Evolutionary conservation across 768 basidiomycete species (phyloP), one percentile per base, ranked within the genome.

Genomic region (Steccherinum ochraceum): DNA sequence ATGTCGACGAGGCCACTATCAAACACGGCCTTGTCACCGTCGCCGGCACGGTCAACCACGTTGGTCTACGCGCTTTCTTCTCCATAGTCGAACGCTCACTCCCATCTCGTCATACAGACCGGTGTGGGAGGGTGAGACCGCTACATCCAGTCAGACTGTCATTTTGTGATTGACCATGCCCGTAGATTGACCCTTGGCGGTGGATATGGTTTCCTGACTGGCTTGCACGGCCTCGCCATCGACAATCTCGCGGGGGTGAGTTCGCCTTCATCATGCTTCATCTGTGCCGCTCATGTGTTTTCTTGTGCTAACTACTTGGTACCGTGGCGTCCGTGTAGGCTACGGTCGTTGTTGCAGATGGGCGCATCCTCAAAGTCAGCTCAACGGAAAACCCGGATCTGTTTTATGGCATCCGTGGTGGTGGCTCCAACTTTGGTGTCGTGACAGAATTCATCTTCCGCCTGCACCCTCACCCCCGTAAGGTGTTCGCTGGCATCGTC

Each of bases 361-460:
- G 76, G 4, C 62, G 63, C 20, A 61, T 70, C n/a, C 48, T 70
- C 5, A 72, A 53, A 40, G 56, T 54, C 26, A 64, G 51, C 53
- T 46, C 44, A 12, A 45, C 27, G 16, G 44, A 55, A 27, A 56
- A 67, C 41, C 24, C 53, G 3, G 77, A 79, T 49, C 61, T 79
- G 12, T 77, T 76, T 60, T 79, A 72, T 49, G 76, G 62, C 30
- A 69, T 79, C 41, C 67, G 75, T 43, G 76, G 78, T 2, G 76
- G 72, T 35, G 77, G 76, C 13, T 67, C 66, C 26, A 77, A 77
- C 50, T 78, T 78, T 52, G 78, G 78, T n/a, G 70, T 78, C 16
- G 73, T 75, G 42, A 76, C 74, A 2, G 71, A 76, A 49, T 79
- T 81, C 46, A 66, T 46, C 46, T 64, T 45, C 60, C 72, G 61